Evolutionary conservation across 192 early-diverging fungal genomes (phyloP).

Genomic region (Coemansia sp.): DNA sequence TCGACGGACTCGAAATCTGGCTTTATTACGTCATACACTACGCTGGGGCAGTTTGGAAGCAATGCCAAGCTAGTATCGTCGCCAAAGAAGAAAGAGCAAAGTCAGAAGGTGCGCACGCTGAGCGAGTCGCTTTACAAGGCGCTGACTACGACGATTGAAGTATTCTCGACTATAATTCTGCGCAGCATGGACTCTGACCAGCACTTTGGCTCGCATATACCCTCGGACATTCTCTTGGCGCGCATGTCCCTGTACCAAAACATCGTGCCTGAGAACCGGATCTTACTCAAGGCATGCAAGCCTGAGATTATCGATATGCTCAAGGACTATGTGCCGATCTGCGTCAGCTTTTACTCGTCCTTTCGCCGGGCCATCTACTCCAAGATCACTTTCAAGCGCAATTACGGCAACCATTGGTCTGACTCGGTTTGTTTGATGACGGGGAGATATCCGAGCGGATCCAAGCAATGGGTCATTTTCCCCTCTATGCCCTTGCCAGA

Average conservation of each 20-base stretch:
- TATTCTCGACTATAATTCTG: constrained; percentile 30
- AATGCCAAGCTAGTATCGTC: neutral
- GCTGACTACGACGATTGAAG: constrained; percentile 33
- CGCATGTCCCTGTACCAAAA: constrained; percentile 19
- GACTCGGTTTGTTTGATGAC: constrained; percentile 18
- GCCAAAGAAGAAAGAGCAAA: neutral
- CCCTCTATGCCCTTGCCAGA: constrained; percentile 8
- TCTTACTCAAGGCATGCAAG: constrained; percentile 20
- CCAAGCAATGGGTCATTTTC: constrained; percentile 39
- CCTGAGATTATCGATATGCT: constrained; percentile 6
- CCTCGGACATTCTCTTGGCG: constrained; percentile 17
- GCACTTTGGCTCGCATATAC: constrained; percentile 2
- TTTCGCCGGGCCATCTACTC: constrained; percentile 36
- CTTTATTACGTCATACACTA: constrained; percentile 10
- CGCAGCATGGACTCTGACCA: constrained; percentile 24
- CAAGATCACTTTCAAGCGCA: constrained; percentile 29
- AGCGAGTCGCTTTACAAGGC: constrained; percentile 34
- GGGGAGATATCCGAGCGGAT: constrained; percentile 30
- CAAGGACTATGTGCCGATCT: constrained; percentile 28
- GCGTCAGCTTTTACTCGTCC: constrained; percentile 24
- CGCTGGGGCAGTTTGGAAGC: neutral
- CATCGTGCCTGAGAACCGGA: constrained; percentile 10
- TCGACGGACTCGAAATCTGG: neutral
- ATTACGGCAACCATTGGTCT: constrained; percentile 19
- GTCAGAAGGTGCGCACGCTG: constrained; percentile 14